These are phyloP conservation scores for Lepidium didymum DNA, from an alignment of 345 rosid species.

Conservation along the genomic window DNA sequence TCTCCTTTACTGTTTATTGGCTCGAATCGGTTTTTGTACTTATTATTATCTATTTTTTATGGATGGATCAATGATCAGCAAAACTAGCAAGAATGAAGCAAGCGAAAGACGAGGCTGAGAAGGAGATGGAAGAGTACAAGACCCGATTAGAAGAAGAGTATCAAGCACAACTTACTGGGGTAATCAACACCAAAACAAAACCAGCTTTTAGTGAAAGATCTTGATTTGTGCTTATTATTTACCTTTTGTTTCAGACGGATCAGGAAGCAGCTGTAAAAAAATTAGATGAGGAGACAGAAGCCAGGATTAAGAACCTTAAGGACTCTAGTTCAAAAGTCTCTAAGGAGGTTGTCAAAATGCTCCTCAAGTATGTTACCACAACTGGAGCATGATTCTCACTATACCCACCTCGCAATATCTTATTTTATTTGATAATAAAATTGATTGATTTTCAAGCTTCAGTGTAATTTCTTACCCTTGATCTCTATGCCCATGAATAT, in stretches of 20 bases:
- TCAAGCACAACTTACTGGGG: conserved; percentile 29
- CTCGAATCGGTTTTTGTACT: too few relatives aligned
- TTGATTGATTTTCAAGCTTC: neutral
- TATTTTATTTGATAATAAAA: neutral
- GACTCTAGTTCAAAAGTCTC: conserved; percentile 22
- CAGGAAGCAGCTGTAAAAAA: conserved; percentile 24
- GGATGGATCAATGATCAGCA: conserved; percentile 13
- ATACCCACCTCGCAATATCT: conserved; percentile 21
- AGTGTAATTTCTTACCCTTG: neutral
- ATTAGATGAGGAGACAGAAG: conserved; percentile 27
- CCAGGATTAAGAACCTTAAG: conserved; percentile 19
- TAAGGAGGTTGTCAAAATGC: conserved; percentile 32
- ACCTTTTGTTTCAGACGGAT: conserved; percentile 18
- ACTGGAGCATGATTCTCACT: conserved; percentile 18
- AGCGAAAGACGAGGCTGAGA: conserved; percentile 36
- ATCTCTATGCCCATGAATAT: neutral
- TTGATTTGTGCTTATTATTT: neutral
- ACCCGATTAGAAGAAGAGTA: conserved; percentile 25
- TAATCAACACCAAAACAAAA: neutral
- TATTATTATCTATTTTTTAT: too few relatives aligned
- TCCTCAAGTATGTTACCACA: conserved; percentile 28
- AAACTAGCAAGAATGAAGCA: conserved; percentile 35
- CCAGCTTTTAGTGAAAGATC: neutral
- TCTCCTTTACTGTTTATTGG: neutral
- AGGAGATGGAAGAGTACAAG: conserved; percentile 27